A percentile compares a stretch with the other conserved stretches of the same genome.
phyloP scores from a whole-genome alignment of 371 early-diverging fungal genomes.

The Apophysomyces variabilis region DNA sequence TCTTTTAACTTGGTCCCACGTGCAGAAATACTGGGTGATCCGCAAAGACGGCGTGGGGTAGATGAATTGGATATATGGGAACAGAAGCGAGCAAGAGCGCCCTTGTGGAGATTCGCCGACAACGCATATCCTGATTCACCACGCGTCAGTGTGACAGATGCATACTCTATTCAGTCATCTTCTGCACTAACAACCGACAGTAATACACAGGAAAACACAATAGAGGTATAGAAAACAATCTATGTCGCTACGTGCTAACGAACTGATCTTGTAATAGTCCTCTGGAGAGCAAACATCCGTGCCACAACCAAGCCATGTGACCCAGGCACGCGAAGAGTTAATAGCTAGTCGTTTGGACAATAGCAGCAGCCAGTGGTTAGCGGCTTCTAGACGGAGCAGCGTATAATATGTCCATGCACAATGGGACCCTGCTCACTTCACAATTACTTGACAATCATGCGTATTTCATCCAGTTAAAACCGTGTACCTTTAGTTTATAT shows the following conservation, averaged over 20 bases:
- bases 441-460: too few relatives aligned
- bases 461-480: too few relatives aligned
- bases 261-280: not conserved
- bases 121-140: conserved; percentile 32
- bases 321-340: conserved; percentile 26
- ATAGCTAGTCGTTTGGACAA: conserved; percentile 29
- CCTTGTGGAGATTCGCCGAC: conserved; percentile 21
- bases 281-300: not conserved
- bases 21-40: conserved; percentile 40
- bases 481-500: too few relatives aligned
- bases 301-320: conserved; percentile 21
- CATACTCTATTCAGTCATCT: not conserved
- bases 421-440: too few relatives aligned
- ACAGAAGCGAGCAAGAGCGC: conserved; percentile 19
- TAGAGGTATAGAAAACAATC: not conserved
- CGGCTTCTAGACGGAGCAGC: conserved; percentile 18
- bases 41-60: conserved; percentile 44
- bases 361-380: conserved; percentile 42
- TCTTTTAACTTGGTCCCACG: conserved; percentile 46
- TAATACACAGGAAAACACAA: not conserved
- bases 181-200: not conserved
- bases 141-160: not conserved
- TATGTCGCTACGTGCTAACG: not conserved
- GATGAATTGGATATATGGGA: conserved; percentile 49
- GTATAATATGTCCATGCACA: not conserved